Base-by-base conservation (phyloP, 2,329 filamentous ascomycete species). In the Fusarium redolens region DNA sequence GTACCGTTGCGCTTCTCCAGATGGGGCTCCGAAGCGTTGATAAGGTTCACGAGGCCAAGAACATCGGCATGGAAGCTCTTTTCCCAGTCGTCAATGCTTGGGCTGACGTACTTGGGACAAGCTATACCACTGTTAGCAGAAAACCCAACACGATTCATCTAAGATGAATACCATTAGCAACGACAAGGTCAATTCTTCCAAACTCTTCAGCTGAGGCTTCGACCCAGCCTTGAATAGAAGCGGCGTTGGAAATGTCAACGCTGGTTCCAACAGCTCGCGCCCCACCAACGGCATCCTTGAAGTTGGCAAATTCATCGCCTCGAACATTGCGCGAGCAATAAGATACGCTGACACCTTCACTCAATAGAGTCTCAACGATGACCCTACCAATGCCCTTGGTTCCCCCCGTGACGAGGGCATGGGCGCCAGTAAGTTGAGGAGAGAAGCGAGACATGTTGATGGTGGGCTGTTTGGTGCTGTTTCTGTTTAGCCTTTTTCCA, bases 321-420 rank as follows among this genome's bases (percentile, higher is more conserved):
- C 60, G 63, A 2, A 71, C 44, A 6, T 62, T 61, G 7, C 76
- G 74, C 12, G 76, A 65, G 10, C 77, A 77, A 8, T 77, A 78
- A 4, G 77, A 78, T 7, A 78, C 77, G 25, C 79, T 78, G 17
- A 75, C 77, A 10, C 77, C 35, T 78, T 77, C n/a, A 45, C 25
- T 15, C 18, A 79, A 67, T 14, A 79, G 72, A 2, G 40, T 37
- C 37, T 79, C 65, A 0, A 73, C 74, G 2, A 76, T 73, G 4
- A 64, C 72, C 41, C 50, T 75, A 1, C 77, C 77, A n/a, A 79
- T 75, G 5, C 77, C 77, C 31, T 79, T 78, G 9, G 65, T 69
- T 1, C 77, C 77, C 12, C 77, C 31, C 3, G 37, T 37, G 5
- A 43, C 28, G 15, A 28, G 11, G 25, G 22, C 45, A 17, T 45